Base-by-base conservation (phyloP, 768 basidiomycete species). In the Serendipita sp. region DNA sequence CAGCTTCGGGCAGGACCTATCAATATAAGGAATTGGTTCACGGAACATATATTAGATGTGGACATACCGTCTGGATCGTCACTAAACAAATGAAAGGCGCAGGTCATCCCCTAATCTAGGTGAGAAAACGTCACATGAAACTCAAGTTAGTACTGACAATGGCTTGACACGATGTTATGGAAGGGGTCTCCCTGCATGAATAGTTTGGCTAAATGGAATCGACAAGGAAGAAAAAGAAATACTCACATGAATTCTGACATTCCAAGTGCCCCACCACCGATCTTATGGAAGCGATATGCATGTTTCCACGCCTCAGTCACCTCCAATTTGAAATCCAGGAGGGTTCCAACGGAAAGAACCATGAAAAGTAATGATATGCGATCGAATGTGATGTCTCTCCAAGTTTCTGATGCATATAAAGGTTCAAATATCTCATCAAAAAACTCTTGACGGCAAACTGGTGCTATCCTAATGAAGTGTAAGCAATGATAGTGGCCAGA, bases 391-490 rank as follows among this genome's bases (percentile, higher is more conserved):
- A 60, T 29, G 27, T 37, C 11, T 33, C 8, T 29, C 55, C 55
- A 60, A 33, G 4, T n/a, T 8, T 23, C 16, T 10, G 55, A 10
- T 8, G 27, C n/a, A n/a, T 33, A 37, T 8, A 60, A 34, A 11
- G 55, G 55, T 36, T 60, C 55, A 33, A 60, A 60, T n/a, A 37
- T 36, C 29, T 16, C 55, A n/a, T 60, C 55, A 36, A 60, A 60
- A 29, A 60, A 60, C n/a, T 60, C 55, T 60, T 31, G 23, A 29
- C 55, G 55, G 36, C 55, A 60, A 33, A 60, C 18, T 10, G 55
- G 55, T 8, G 27, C 16, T 4, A 34, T 29, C 34, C 55, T 60
- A 29, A 10, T n/a, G 55, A 37, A 3, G 18, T 23, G n/a, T 8
- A 60, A 29, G 23, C 4, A 16, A 11, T 29, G 34, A 11, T 29